Base-by-base conservation (phyloP, 2,329 filamentous ascomycete genomes). In the Cryoendolithus antarcticus region DNA sequence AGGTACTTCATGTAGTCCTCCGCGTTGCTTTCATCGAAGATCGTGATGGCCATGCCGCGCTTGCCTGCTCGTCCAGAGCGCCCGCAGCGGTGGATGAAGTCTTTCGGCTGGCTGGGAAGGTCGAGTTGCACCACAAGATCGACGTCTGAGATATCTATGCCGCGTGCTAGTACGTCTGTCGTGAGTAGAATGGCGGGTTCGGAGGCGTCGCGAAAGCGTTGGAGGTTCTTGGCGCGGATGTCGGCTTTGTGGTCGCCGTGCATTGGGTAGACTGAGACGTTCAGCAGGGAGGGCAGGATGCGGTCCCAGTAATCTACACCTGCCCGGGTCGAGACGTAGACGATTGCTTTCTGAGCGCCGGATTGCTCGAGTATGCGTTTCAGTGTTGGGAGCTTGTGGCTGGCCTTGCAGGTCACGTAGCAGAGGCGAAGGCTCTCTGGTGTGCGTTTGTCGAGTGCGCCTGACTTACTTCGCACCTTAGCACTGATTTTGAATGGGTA, bases 401-500 rank as follows among this genome's bases (percentile, higher is more conserved):
- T 80, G 0, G 89, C 76, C 2, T 79, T 80, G 2, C 77, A 76
- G 2, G 82, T 63, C 19, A 93, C 63, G 54, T 95, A 95, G 19
- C 81, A 79, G 79, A 96, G 89, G 59, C 88, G 80, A n/a, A 98
- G 65, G 62, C 85, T 91, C 29, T 88, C 86, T 6, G 91, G 91
- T 1, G 88, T 96, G 47, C 80, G 78, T 55, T 88, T 82, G 58
- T 96, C 89, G 46, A 89, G 78, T 1, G 74, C 74, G 12, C 82
- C 84, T 12, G 66, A 75, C 66, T 62, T 77, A 56, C 75, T 77
- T 62, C 88, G 91, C 38, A 98, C 91, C 52, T 89, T 91, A 37
- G 96, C 91, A 8, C 84, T 81, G 44, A 98, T 86, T 55, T 93
- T 93, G 53, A 95, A 88, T 0, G 91, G 91, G 60, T 98, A 96